Evolutionary conservation across 495 filamentous ascomycete species (phyloP).

Genomic region (Lasiosphaeria miniovina): DNA sequence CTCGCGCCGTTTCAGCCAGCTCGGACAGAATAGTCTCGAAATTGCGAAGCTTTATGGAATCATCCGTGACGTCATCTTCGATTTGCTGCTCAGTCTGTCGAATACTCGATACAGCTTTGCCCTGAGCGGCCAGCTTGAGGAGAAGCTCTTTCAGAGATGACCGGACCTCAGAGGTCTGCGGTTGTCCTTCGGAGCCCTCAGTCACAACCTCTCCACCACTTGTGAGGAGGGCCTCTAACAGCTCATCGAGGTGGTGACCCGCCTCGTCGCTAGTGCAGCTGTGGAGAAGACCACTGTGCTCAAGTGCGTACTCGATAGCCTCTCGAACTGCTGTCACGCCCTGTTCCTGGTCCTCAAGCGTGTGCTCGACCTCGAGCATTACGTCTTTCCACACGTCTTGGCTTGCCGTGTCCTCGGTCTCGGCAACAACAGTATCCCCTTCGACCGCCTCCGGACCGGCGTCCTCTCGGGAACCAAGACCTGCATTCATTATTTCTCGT

Average conservation of each 20-base stretch:
- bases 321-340: constrained; percentile 42
- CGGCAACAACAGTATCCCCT: constrained; percentile 8
- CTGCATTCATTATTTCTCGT: constrained; percentile 54
- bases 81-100: too few relatives aligned
- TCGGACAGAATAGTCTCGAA: too few relatives aligned
- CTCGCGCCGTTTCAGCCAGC: too few relatives aligned
- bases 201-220: constrained; percentile 9
- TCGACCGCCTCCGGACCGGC: constrained; percentile 15
- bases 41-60: too few relatives aligned
- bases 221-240: constrained; percentile 39
- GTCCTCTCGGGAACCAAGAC: neutral
- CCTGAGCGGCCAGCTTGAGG: constrained; percentile 21
- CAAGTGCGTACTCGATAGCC: constrained; percentile 42
- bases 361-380: constrained; percentile 51
- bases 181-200: constrained; percentile 17
- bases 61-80: too few relatives aligned
- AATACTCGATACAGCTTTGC: constrained; percentile 1
- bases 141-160: constrained; percentile 30
- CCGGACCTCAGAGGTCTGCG: constrained; percentile 6
- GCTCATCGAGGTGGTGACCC: constrained; percentile 36
- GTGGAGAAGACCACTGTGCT: constrained; percentile 42
- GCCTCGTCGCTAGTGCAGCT: constrained; percentile 33
- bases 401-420: constrained; percentile 15
- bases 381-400: constrained; percentile 50
- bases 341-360: constrained; percentile 52